Conservation (phyloP, 1,139 yeast genomes). For the Pneumocystis murina region DNA sequence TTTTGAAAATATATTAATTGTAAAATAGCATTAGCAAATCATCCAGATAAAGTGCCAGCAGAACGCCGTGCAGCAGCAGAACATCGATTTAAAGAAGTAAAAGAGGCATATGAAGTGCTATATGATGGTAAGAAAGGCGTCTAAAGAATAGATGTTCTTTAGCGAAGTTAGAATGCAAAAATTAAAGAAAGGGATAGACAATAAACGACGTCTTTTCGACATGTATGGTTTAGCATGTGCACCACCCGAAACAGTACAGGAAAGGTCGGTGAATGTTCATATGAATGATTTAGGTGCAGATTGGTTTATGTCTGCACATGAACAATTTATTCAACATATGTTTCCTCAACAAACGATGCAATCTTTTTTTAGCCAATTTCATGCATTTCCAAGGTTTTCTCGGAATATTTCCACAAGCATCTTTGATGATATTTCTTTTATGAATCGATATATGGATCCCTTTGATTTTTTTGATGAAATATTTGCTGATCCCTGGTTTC, state of each 20-base stretch:
- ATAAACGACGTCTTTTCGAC: not conserved
- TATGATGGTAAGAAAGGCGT: slow-evolving; percentile 5
- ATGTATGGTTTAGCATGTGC: not conserved
- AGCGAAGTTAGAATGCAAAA: too few relatives aligned
- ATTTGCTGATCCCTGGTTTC: not conserved
- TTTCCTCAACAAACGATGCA: not conserved
- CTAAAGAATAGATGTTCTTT: not conserved
- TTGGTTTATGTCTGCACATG: not conserved
- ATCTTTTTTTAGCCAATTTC: not conserved
- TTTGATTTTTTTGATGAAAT: not conserved
- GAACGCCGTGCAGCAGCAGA: slow-evolving; percentile 28
- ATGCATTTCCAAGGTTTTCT: not conserved
- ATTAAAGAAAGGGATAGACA: not conserved
- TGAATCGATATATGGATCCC: not conserved
- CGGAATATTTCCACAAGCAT: not conserved
- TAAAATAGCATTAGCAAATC: slow-evolving; percentile 44
- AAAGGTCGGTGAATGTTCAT: not conserved
- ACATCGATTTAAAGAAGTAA: not conserved
- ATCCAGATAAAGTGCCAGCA: slow-evolving; percentile 68
- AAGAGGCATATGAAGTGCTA: not conserved
- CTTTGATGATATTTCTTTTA: not conserved
- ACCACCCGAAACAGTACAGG: not conserved
- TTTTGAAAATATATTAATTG: not conserved
- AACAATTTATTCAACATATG: not conserved
- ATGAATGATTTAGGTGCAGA: not conserved